phyloP scores from a whole-genome alignment of 108 stramenopile genomes.

The Pseudonitzschia multiseries region DNA sequence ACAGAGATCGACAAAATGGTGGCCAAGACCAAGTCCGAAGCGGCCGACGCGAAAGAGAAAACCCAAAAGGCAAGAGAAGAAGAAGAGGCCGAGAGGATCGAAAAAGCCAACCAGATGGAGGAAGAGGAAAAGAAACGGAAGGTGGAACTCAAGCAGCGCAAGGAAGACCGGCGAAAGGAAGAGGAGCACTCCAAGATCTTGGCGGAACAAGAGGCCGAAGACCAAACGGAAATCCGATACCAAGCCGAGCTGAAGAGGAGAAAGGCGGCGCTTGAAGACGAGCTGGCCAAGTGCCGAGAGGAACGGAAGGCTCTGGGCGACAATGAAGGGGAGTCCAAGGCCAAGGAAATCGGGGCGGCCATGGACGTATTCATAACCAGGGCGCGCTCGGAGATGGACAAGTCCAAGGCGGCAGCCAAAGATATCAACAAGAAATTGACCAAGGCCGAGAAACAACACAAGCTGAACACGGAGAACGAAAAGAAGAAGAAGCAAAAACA shows the following conservation, averaged over 20 bases:
- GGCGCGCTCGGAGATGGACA: slow-evolving; percentile 34
- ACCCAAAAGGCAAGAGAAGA: slow-evolving; percentile 15
- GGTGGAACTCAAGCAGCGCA: neutral
- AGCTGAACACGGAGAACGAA: slow-evolving; percentile 41
- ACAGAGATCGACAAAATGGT: slow-evolving; percentile 32
- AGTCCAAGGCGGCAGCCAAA: slow-evolving; percentile 15
- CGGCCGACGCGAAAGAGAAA: slow-evolving; percentile 12
- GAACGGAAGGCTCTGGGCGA: slow-evolving; percentile 22
- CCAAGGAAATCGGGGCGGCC: slow-evolving; percentile 21
- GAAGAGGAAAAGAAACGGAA: slow-evolving; percentile 13
- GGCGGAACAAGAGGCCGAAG: slow-evolving; percentile 20
- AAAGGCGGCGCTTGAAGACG: slow-evolving; percentile 18
- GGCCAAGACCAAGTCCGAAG: slow-evolving; percentile 25
- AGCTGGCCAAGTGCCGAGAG: slow-evolving; percentile 32
- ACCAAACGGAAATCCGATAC: slow-evolving; percentile 41
- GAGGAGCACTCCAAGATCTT: slow-evolving; percentile 16
- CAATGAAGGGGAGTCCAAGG: slow-evolving; percentile 21
- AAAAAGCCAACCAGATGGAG: slow-evolving; percentile 12
- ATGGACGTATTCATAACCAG: slow-evolving; percentile 41
- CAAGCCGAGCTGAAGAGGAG: slow-evolving; percentile 27
- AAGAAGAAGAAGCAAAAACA: slow-evolving; percentile 31
- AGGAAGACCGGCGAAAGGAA: slow-evolving; percentile 22
- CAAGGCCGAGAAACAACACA: slow-evolving; percentile 29
- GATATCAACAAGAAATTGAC: slow-evolving; percentile 34
- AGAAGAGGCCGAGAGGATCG: slow-evolving; percentile 20